These are phyloP conservation scores for Podosphaera fusca DNA, from an alignment of 2,329 filamentous ascomycete species.

Conservation along the genomic window DNA sequence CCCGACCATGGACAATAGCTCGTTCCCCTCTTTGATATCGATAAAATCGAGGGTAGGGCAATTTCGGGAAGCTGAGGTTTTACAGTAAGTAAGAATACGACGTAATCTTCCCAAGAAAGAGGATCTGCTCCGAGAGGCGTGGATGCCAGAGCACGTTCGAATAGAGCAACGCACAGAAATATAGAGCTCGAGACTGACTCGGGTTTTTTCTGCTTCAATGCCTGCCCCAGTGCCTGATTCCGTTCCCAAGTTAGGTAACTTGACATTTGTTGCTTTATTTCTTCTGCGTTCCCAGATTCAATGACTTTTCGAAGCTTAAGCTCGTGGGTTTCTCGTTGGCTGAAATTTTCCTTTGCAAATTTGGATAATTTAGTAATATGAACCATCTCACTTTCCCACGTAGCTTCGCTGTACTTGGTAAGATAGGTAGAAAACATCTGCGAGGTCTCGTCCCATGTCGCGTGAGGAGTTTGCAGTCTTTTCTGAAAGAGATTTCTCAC, in stretches of 20 bases:
- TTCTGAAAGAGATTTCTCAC: constrained; percentile 48
- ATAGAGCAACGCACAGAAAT: constrained; percentile 40
- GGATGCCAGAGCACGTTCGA: constrained; percentile 47
- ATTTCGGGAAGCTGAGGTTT: constrained; percentile 15
- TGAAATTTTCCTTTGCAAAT: constrained; percentile 38
- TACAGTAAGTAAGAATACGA: constrained; percentile 11
- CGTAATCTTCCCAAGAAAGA: constrained; percentile 59
- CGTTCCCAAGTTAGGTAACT: constrained; percentile 79
- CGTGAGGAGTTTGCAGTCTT: constrained; percentile 48
- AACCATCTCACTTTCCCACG: constrained; percentile 55
- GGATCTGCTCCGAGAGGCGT: constrained; percentile 47
- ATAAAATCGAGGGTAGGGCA: constrained; percentile 29
- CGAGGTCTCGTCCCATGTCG: constrained; percentile 51
- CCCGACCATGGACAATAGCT: constrained; percentile 88
- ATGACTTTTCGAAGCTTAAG: constrained; percentile 36
- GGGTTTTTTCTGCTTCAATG: constrained; percentile 28
- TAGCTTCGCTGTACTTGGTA: constrained; percentile 42
- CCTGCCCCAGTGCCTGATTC: constrained; percentile 31
- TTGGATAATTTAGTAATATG: constrained; percentile 38
- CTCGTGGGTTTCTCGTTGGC: constrained; percentile 44
- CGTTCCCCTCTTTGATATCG: constrained; percentile 59
- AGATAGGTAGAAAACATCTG: constrained; percentile 54
- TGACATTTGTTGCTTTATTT: constrained; percentile 26
- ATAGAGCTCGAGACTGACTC: constrained; percentile 23
- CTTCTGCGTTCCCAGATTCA: constrained; percentile 30